phyloP scores from a whole-genome alignment of 148 eudicot genomes.

The Amaranthus cruentus region DNA sequence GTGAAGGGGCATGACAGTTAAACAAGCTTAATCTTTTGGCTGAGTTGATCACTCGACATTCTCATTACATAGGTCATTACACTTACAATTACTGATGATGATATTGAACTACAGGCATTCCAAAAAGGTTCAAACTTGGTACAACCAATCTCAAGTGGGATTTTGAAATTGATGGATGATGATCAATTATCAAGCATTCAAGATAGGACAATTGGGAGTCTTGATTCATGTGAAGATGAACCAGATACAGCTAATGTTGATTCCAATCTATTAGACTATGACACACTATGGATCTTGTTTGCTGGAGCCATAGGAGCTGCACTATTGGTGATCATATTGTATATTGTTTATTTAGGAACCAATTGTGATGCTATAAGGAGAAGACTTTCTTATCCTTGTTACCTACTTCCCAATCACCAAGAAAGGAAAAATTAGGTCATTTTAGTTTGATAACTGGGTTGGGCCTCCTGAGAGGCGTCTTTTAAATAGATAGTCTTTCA shows the following conservation, averaged over 20 bases:
- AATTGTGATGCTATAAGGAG: not conserved
- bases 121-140: not conserved
- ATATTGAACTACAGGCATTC: conserved; percentile 6
- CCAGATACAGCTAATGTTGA: not conserved
- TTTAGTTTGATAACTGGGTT: no score
- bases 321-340: not conserved
- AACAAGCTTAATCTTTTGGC: not conserved
- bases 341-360: not conserved
- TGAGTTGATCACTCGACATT: not conserved
- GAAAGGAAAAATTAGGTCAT: not conserved
- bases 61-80: no score
- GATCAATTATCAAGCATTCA: conserved; percentile 20
- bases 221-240: conserved; percentile 10
- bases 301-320: not conserved
- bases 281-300: not conserved
- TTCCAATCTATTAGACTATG: not conserved
- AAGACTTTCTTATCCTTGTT: conserved; percentile 3
- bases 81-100: no score
- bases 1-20: not conserved
- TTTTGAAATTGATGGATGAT: conserved; percentile 8
- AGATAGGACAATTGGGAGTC: conserved; percentile 15
- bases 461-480: no score
- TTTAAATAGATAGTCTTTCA: no score
- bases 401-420: not conserved
- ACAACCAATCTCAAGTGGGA: conserved; percentile 12